A percentile compares a stretch with the other conserved stretches of the same genome.
These are phyloP conservation scores for Geranium rotundifolium DNA, from an alignment of 345 rosid genomes.

Conservation along the genomic window DNA sequence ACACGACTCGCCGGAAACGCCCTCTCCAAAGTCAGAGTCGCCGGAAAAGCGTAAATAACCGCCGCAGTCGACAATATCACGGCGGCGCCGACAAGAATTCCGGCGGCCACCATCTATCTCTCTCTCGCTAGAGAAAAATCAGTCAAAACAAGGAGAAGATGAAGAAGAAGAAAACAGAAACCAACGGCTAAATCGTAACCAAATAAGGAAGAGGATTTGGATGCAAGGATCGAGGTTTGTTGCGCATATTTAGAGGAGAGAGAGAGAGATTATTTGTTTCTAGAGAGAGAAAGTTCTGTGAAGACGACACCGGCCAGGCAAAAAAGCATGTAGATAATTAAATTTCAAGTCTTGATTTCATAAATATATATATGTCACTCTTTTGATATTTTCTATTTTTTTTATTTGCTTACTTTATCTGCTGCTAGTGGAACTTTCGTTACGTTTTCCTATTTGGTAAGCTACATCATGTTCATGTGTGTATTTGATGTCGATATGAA, in stretches of 20 bases:
- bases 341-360: too few species aligned
- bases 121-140: not conserved
- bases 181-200: not conserved
- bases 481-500: too few species aligned
- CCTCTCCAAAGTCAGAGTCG: constrained; percentile 21
- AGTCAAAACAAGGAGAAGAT: not conserved
- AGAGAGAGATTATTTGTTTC: not conserved
- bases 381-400: not conserved
- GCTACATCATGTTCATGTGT: not conserved
- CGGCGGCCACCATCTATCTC: constrained; percentile 12
- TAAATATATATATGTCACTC: not conserved
- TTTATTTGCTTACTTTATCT: too few species aligned
- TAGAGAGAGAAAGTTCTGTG: too few species aligned
- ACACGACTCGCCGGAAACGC: constrained; percentile 45
- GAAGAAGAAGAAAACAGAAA: not conserved
- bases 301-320: not conserved
- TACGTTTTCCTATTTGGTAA: not conserved
- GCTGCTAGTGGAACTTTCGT: not conserved
- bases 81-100: constrained; percentile 11
- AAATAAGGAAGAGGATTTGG: not conserved
- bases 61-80: constrained; percentile 11
- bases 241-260: not conserved
- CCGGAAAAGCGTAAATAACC: constrained; percentile 23
- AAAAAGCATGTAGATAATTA: not conserved
- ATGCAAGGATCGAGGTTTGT: not conserved